A percentile compares a stretch with the other conserved stretches of the same genome.
Conservation (phyloP, 2,329 filamentous ascomycete species). For the Coniosporium tulheliwenetii region DNA sequence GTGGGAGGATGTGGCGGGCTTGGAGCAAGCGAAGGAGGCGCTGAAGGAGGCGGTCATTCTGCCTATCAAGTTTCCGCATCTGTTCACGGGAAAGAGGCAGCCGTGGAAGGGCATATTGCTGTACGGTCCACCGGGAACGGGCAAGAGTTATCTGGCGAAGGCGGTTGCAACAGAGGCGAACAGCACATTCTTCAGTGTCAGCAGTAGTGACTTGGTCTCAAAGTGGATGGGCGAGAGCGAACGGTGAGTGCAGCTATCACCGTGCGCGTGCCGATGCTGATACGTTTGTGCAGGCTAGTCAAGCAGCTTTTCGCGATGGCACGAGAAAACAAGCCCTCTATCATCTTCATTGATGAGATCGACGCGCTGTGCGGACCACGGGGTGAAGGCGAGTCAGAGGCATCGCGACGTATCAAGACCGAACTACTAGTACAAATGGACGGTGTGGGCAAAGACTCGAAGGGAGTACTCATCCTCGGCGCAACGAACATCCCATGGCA, state of each 20-base stretch:
- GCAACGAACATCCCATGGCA: conserved; percentile 99
- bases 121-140: conserved; percentile 90
- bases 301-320: conserved; percentile 97
- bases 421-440: conserved; percentile 99
- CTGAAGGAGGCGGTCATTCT: conserved; percentile 95
- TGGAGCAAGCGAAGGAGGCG: conserved; percentile 90
- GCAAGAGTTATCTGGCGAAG: conserved; percentile 95
- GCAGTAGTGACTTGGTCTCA: conserved; percentile 89
- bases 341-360: conserved; percentile 98
- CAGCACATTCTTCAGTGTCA: conserved; percentile 97
- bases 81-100: conserved; percentile 91
- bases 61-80: conserved; percentile 93
- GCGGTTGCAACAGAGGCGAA: conserved; percentile 97
- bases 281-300: conserved; percentile 48
- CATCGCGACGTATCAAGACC: conserved; percentile 93
- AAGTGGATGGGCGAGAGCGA: conserved; percentile 99
- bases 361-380: conserved; percentile 90
- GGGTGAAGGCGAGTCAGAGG: conserved; percentile 91
- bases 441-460: conserved; percentile 89
- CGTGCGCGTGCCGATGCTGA: conserved; percentile 4
- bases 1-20: conserved; percentile 95
- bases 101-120: conserved; percentile 97
- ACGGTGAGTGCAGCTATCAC: conserved; percentile 42
- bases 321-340: conserved; percentile 91
- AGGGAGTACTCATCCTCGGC: conserved; percentile 83